Evolutionary conservation across 345 rosid species (phyloP).

Genomic region (Crucihimalaya himalaica): DNA sequence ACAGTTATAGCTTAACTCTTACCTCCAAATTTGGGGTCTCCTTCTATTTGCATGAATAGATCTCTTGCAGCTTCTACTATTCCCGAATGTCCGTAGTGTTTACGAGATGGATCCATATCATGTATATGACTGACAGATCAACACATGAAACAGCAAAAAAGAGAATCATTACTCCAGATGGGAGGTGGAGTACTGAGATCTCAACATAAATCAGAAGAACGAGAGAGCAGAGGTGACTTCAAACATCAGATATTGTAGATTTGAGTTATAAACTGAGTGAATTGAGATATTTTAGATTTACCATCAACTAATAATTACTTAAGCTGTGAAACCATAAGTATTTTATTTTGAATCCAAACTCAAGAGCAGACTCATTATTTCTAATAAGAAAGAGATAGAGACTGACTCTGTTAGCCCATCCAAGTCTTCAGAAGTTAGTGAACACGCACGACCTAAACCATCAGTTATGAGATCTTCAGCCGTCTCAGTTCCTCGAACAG

Average conservation of each 20-base stretch:
- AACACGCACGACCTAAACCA: conserved; percentile 76
- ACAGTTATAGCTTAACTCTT: conserved; percentile 21
- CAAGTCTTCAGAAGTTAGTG: conserved; percentile 66
- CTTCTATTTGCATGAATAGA: conserved; percentile 81
- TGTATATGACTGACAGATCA: conserved; percentile 40
- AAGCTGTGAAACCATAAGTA: not conserved
- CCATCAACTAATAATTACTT: not conserved
- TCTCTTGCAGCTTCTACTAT: conserved; percentile 85
- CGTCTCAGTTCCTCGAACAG: conserved; percentile 93
- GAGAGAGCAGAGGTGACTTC: conserved; percentile 20
- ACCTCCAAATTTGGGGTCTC: conserved; percentile 52
- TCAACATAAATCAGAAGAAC: conserved; percentile 4
- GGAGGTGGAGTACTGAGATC: not conserved
- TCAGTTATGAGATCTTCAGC: conserved; percentile 96
- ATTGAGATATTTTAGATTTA: not conserved
- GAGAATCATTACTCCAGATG: conserved; percentile 2
- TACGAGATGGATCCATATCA: conserved; percentile 57
- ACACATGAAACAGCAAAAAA: not conserved
- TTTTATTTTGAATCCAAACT: not conserved
- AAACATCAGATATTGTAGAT: not conserved
- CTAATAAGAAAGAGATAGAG: conserved; percentile 18
- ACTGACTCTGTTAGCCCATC: conserved; percentile 74
- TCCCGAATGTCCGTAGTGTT: conserved; percentile 83
- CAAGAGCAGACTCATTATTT: not conserved
- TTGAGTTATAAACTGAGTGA: not conserved